Conservation (phyloP, 2,329 filamentous ascomycete species). For the Fusarium lyarnte region DNA sequence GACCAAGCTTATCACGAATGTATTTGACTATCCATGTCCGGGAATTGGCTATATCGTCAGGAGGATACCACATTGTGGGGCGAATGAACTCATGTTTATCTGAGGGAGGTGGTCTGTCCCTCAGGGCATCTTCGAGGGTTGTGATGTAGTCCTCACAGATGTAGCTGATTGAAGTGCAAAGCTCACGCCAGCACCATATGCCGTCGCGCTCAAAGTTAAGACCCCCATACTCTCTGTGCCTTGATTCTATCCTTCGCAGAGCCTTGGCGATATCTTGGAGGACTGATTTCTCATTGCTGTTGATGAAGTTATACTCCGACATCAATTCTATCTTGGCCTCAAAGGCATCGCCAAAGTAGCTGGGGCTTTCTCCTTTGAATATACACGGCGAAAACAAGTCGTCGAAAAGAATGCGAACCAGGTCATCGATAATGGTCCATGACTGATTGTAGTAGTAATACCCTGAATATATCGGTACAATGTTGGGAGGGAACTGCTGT, state of each 20-base stretch:
- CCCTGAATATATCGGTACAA: no score
- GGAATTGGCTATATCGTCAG: background rate
- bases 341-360: background rate
- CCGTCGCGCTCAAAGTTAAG: background rate
- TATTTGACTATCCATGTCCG: background rate
- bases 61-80: background rate
- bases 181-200: background rate
- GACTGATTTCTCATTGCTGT: rapidly evolving
- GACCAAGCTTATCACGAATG: background rate
- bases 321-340: background rate
- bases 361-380: background rate
- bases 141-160: background rate
- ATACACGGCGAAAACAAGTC: background rate
- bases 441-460: no score
- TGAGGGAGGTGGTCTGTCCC: no score
- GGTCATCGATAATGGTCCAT: background rate
- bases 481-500: no score
- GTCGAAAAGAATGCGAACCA: background rate
- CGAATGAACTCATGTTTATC: background rate
- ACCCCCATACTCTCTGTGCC: background rate
- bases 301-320: background rate
- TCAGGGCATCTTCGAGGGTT: background rate
- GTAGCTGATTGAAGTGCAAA: background rate
- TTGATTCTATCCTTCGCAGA: background rate
- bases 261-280: background rate